A percentile compares a stretch with the other conserved stretches of the same genome.
Evolutionary conservation across 164 flowering plant species (phyloP).

Genomic region (Hamamelis virginiana): DNA sequence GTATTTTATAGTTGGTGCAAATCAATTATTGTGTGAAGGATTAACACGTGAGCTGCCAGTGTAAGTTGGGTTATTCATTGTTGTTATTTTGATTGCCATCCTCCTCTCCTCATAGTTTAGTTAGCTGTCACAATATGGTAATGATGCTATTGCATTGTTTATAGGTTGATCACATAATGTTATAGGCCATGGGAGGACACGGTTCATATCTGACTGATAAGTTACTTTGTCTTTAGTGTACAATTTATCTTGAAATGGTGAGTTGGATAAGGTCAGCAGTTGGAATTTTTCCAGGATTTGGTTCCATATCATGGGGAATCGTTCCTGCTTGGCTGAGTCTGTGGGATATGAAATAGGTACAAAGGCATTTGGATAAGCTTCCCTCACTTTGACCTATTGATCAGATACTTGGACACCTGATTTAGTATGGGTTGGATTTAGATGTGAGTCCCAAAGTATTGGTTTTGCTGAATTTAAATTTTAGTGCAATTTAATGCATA

Average conservation of each 20-base stretch:
- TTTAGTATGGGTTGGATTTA: too few relatives aligned
- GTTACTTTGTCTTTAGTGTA: background rate
- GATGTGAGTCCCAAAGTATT: too few relatives aligned
- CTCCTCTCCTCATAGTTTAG: background rate
- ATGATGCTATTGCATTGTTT: background rate
- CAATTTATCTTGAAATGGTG: too few relatives aligned
- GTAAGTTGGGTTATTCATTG: constrained; percentile 45
- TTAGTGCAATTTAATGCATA: background rate
- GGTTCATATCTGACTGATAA: background rate
- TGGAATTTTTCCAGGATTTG: too few relatives aligned
- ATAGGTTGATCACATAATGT: background rate
- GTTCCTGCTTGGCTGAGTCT: too few relatives aligned
- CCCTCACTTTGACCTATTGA: background rate
- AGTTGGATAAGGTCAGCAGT: background rate
- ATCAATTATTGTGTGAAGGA: constrained; percentile 75
- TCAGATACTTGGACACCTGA: too few relatives aligned
- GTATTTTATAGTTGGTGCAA: constrained; percentile 61
- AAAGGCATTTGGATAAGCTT: too few relatives aligned
- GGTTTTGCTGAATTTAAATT: background rate
- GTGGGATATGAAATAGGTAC: too few relatives aligned
- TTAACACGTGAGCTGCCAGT: constrained; percentile 84
- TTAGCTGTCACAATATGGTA: background rate
- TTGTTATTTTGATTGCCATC: background rate
- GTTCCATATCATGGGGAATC: too few relatives aligned
- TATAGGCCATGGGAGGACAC: background rate